Percentiles rank a stretch among this genome's conserved stretches.
Evolutionary conservation across 2,329 filamentous ascomycete genomes (phyloP).

Genomic region (Hypoxylon sp.): DNA sequence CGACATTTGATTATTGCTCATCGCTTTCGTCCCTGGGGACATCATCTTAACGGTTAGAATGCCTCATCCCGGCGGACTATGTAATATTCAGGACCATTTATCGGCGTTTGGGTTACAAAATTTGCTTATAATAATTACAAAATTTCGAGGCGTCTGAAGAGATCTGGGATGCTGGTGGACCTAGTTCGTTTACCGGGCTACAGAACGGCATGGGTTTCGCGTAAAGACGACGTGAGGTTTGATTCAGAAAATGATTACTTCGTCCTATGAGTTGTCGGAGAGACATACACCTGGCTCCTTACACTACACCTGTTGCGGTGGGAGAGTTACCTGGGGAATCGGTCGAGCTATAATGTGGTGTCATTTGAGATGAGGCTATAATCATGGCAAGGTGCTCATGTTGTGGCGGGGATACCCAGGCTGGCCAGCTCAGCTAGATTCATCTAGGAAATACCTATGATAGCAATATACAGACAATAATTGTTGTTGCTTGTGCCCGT

Average conservation of each 20-base stretch:
- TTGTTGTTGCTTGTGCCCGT: background rate
- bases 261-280: background rate
- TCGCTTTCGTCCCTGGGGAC: conserved; percentile 7
- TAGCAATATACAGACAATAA: background rate
- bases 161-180: conserved; percentile 5
- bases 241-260: background rate
- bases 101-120: conserved; percentile 41
- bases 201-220: conserved; percentile 9
- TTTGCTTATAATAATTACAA: conserved; percentile 16
- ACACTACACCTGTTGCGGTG: background rate
- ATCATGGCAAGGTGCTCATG: conserved; percentile 4
- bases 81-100: conserved; percentile 23
- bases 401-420: conserved; percentile 15
- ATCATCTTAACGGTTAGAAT: conserved; percentile 15
- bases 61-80: conserved; percentile 10
- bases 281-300: background rate
- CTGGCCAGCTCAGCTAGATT: conserved; percentile 6
- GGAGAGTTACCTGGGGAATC: conserved; percentile 10
- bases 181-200: conserved; percentile 14
- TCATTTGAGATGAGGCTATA: conserved; percentile 5
- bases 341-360: background rate
- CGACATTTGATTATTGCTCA: conserved; percentile 20
- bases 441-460: conserved; percentile 1
- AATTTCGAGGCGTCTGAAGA: conserved; percentile 22
- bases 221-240: conserved; percentile 14